Evolutionary conservation across 2,329 filamentous ascomycete genomes (phyloP).

Genomic region (Elsinoe australis): DNA sequence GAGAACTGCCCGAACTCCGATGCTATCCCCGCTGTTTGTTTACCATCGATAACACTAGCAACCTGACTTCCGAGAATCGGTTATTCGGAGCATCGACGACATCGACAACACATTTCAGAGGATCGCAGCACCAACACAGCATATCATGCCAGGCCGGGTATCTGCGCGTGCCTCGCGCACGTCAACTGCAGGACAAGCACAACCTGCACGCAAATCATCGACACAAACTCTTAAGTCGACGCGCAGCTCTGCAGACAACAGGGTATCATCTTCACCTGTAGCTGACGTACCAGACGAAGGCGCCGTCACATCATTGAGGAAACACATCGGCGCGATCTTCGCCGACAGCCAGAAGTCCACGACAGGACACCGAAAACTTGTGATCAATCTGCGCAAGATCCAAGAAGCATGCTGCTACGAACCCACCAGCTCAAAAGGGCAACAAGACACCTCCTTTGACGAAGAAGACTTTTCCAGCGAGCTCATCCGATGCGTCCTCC

Average conservation of each 20-base stretch:
- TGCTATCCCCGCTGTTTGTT: constrained; percentile 13
- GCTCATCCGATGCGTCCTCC: constrained; percentile 71
- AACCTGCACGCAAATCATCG: constrained; percentile 2
- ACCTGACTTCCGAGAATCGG: no score
- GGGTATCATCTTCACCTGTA: constrained; percentile 23
- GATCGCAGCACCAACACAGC: neutral
- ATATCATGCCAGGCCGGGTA: constrained; percentile 11
- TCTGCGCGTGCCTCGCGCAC: constrained; percentile 13
- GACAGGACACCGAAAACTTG: constrained; percentile 81
- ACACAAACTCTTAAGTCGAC: constrained; percentile 14
- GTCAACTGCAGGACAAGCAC: neutral
- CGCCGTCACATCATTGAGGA: constrained; percentile 61
- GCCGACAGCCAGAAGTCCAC: constrained; percentile 72
- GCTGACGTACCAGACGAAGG: constrained; percentile 61
- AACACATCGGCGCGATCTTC: constrained; percentile 56
- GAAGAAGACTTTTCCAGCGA: constrained; percentile 84
- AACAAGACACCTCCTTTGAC: constrained; percentile 58
- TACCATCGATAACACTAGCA: constrained; percentile 14
- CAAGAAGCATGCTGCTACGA: constrained; percentile 73
- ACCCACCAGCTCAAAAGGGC: constrained; percentile 44
- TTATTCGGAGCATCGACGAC: neutral
- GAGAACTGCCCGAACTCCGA: no score
- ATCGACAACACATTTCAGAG: neutral
- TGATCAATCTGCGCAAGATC: constrained; percentile 78
- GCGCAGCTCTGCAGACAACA: constrained; percentile 5